These are phyloP conservation scores for Nakaseomyces glabratus DNA, from an alignment of 1,139 yeast species.

Conservation along the genomic window DNA sequence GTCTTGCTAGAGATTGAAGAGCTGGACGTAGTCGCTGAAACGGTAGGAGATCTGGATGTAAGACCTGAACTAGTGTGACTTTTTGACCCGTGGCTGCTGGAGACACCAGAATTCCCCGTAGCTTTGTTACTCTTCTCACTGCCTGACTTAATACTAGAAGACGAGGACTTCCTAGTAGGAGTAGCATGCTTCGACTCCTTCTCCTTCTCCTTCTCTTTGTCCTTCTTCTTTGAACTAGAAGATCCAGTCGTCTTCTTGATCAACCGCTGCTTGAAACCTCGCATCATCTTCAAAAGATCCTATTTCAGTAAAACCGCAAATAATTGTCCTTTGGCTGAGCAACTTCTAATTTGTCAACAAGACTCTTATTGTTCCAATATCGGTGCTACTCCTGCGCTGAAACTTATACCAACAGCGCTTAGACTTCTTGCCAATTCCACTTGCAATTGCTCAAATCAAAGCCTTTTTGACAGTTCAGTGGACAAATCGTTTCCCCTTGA, in stretches of 20 bases:
- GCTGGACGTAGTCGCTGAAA: slow-evolving; percentile 4
- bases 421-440: too few relatives aligned
- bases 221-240: slow-evolving; percentile 21
- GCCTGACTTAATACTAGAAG: slow-evolving; percentile 2
- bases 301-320: too few relatives aligned
- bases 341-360: too few relatives aligned
- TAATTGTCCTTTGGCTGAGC: too few relatives aligned
- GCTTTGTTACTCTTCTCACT: slow-evolving; percentile 3
- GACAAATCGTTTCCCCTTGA: too few relatives aligned
- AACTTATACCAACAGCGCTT: too few relatives aligned
- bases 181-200: slow-evolving; percentile 6
- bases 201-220: slow-evolving; percentile 25
- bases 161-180: slow-evolving; percentile 3
- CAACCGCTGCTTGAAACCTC: slow-evolving; percentile 38
- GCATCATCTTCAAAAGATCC: slow-evolving; percentile 39
- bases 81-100: background rate
- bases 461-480: too few relatives aligned
- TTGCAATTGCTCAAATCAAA: too few relatives aligned
- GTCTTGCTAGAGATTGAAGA: slow-evolving; percentile 5
- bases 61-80: slow-evolving; percentile 6
- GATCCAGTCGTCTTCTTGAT: slow-evolving; percentile 30
- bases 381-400: too few relatives aligned
- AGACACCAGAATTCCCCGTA: background rate
- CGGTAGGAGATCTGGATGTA: slow-evolving; percentile 7
- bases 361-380: too few relatives aligned